Conservation (phyloP, 2,329 filamentous ascomycete genomes). For the Fusarium fracticaudum region DNA sequence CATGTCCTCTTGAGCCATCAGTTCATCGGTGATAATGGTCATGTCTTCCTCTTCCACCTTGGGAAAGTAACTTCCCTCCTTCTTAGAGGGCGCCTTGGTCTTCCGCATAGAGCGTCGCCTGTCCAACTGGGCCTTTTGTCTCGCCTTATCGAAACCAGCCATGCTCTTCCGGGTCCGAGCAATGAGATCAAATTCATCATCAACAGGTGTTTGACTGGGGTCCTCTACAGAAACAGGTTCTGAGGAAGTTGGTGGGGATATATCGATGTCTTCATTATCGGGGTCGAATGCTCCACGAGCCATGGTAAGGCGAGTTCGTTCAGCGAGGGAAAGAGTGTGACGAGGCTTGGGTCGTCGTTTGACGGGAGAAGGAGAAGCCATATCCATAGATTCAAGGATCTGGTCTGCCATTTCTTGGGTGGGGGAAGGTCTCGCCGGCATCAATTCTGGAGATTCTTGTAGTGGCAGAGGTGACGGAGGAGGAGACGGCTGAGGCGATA, state of each 20-base stretch:
- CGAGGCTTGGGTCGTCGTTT: conserved; percentile 58
- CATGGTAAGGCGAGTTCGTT: conserved; percentile 86
- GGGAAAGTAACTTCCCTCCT: conserved; percentile 59
- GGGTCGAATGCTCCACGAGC: conserved; percentile 61
- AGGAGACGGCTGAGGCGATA: conserved; percentile 3
- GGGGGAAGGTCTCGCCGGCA: conserved; percentile 23
- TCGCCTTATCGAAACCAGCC: conserved; percentile 68
- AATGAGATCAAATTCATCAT: conserved; percentile 57
- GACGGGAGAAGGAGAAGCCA: conserved; percentile 65
- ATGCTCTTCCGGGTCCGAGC: conserved; percentile 69
- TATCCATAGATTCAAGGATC: conserved; percentile 65
- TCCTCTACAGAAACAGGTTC: conserved; percentile 23
- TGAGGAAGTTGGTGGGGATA: conserved; percentile 23
- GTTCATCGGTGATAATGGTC: conserved; percentile 70
- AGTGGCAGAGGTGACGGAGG: conserved; percentile 2
- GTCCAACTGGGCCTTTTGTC: conserved; percentile 69
- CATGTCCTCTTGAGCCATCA: conserved; percentile 79
- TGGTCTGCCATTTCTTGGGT: conserved; percentile 64
- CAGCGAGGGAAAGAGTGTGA: conserved; percentile 72
- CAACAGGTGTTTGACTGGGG: conserved; percentile 21
- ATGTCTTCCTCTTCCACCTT: conserved; percentile 56
- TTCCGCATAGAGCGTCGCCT: conserved; percentile 61
- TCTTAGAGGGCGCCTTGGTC: conserved; percentile 51
- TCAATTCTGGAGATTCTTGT: conserved; percentile 16
- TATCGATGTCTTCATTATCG: conserved; percentile 45